These are phyloP conservation scores for Dendrobium officinale DNA, from an alignment of 106 monocot species.

Conservation along the genomic window DNA sequence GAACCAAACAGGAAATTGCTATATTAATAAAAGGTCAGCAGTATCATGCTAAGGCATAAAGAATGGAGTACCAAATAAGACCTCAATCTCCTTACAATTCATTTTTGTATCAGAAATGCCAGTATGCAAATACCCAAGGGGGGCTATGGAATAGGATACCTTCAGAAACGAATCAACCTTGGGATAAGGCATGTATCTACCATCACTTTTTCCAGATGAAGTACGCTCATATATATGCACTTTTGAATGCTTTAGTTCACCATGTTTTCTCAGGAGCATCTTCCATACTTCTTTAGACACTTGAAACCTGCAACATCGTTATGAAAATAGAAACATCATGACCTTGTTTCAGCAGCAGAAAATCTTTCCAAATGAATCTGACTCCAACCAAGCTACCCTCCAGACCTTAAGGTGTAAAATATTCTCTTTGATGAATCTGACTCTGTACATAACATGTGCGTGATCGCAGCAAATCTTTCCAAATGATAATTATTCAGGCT, in stretches of 20 bases:
- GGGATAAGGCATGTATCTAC: slow-evolving; percentile 63
- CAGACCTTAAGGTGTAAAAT: too few relatives aligned
- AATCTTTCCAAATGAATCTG: too few relatives aligned
- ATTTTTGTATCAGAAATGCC: too few relatives aligned
- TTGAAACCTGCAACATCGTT: slow-evolving; percentile 42
- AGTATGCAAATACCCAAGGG: too few relatives aligned
- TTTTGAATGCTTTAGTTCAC: slow-evolving; percentile 39
- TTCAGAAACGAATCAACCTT: slow-evolving; percentile 74
- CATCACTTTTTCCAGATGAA: slow-evolving; percentile 43
- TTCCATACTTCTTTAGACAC: slow-evolving; percentile 68
- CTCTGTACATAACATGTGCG: too few relatives aligned
- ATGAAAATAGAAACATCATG: not conserved
- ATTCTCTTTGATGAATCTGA: too few relatives aligned
- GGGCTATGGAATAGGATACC: slow-evolving; percentile 26
- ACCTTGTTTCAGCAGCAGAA: not conserved
- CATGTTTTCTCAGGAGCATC: slow-evolving; percentile 40
- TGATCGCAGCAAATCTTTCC: too few relatives aligned
- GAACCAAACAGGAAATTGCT: not conserved
- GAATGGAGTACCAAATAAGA: not conserved
- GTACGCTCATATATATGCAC: slow-evolving; percentile 45
- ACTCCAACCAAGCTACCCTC: too few relatives aligned
- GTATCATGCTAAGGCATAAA: not conserved
- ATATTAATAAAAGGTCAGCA: not conserved
- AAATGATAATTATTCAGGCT: too few relatives aligned
- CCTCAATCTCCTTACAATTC: not conserved